Conservation (phyloP, 179 eudicot genomes). For the Beta corolliflora region DNA sequence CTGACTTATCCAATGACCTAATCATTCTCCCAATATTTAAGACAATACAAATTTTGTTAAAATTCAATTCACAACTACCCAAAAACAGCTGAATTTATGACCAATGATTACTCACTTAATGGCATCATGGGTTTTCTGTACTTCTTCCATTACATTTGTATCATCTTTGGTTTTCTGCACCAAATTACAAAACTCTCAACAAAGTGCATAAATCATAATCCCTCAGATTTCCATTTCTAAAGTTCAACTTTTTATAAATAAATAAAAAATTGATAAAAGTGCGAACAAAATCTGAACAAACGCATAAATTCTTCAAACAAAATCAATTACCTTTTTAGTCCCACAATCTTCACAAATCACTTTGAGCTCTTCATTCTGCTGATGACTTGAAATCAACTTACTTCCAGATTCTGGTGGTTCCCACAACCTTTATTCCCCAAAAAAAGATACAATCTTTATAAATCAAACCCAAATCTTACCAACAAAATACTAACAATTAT, state of each 20-base stretch:
- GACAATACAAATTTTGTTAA: conserved; percentile 13
- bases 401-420: conserved; percentile 59
- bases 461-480: conserved; percentile 8
- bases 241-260: background rate
- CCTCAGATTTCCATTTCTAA: conserved; percentile 6
- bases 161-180: conserved; percentile 47
- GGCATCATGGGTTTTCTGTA: conserved; percentile 74
- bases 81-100: background rate
- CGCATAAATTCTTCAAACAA: background rate
- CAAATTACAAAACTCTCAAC: conserved; percentile 1
- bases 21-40: conserved; percentile 26
- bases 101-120: conserved; percentile 62
- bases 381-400: conserved; percentile 54
- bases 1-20: conserved; percentile 82
- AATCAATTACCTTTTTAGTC: conserved; percentile 28
- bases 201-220: conserved; percentile 8
- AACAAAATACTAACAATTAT: conserved; percentile 9
- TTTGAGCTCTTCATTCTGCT: conserved; percentile 68
- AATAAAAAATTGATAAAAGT: background rate
- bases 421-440: conserved; percentile 53
- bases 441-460: background rate
- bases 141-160: conserved; percentile 72
- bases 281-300: background rate
- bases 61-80: background rate
- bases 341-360: conserved; percentile 44